These are phyloP conservation scores for Triticum urartu DNA, from an alignment of 176 grass and related monocot species.

Conservation along the genomic window DNA sequence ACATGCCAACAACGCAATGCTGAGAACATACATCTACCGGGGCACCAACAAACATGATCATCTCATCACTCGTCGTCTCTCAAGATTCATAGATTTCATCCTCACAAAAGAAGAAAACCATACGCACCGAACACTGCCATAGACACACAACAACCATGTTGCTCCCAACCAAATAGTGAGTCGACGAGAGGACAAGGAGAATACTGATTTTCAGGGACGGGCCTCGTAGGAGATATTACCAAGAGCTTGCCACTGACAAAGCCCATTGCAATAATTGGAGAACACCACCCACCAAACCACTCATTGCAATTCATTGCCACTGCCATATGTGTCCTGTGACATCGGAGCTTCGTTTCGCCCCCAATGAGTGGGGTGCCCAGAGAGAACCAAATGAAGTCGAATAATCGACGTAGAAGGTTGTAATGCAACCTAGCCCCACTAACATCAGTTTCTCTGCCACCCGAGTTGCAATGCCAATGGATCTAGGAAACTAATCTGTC, in stretches of 20 bases:
- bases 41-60: neutral
- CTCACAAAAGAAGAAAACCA: neutral
- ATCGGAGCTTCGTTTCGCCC: neutral
- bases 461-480: too few relatives aligned
- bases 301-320: neutral
- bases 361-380: too few relatives aligned
- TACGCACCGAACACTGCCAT: neutral
- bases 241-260: neutral
- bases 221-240: neutral
- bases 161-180: neutral
- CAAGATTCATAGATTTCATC: neutral
- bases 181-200: too few relatives aligned
- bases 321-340: neutral
- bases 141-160: neutral
- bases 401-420: neutral
- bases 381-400: too few relatives aligned
- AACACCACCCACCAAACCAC: neutral
- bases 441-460: neutral
- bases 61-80: neutral
- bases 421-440: neutral
- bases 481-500: too few relatives aligned
- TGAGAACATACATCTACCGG: too few relatives aligned
- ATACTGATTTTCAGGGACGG: neutral
- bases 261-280: neutral
- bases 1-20: neutral